Percentiles rank a stretch among this genome's conserved stretches.
These are phyloP conservation scores for Xylaria hypoxylon DNA, from an alignment of 2,329 filamentous ascomycete genomes.

Conservation along the genomic window DNA sequence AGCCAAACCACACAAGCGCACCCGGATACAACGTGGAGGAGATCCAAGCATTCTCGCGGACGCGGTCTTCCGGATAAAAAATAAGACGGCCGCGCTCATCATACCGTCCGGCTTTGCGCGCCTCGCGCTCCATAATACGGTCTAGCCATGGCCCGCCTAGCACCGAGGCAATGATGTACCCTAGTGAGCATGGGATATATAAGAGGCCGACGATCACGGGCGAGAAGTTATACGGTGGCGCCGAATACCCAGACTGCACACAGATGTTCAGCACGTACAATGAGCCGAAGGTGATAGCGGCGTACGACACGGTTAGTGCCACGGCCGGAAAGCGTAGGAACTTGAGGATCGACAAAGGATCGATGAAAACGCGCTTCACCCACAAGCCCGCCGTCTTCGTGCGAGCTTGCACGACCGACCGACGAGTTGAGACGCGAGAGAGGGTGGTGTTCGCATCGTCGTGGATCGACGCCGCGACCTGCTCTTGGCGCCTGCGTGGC, in stretches of 20 bases:
- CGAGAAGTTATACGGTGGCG: slow-evolving; percentile 74
- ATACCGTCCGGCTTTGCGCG: slow-evolving; percentile 74
- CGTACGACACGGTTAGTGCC: slow-evolving; percentile 77
- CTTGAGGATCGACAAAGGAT: slow-evolving; percentile 76
- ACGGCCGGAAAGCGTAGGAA: slow-evolving; percentile 82
- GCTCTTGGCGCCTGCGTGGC: slow-evolving; percentile 49
- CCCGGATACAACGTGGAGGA: slow-evolving; percentile 77
- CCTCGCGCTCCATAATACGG: slow-evolving; percentile 81
- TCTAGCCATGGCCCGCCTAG: slow-evolving; percentile 84
- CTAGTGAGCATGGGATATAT: slow-evolving; percentile 80
- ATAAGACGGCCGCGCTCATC: slow-evolving; percentile 74
- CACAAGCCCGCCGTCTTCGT: slow-evolving; percentile 65
- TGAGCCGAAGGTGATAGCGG: slow-evolving; percentile 78
- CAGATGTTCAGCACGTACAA: slow-evolving; percentile 84
- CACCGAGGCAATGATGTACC: slow-evolving; percentile 76
- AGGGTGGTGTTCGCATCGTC: slow-evolving; percentile 40
- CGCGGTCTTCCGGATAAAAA: slow-evolving; percentile 81
- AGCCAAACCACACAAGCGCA: slow-evolving; percentile 81
- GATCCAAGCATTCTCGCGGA: slow-evolving; percentile 85
- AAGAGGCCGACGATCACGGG: slow-evolving; percentile 78
- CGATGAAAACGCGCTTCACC: slow-evolving; percentile 73
- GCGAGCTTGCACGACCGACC: slow-evolving; percentile 69
- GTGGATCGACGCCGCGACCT: neutral
- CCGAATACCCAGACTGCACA: slow-evolving; percentile 76
- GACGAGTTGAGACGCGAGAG: slow-evolving; percentile 68